Base-by-base conservation (phyloP, 2,329 filamentous ascomycete genomes). In the Colletotrichum chlorophyti region DNA sequence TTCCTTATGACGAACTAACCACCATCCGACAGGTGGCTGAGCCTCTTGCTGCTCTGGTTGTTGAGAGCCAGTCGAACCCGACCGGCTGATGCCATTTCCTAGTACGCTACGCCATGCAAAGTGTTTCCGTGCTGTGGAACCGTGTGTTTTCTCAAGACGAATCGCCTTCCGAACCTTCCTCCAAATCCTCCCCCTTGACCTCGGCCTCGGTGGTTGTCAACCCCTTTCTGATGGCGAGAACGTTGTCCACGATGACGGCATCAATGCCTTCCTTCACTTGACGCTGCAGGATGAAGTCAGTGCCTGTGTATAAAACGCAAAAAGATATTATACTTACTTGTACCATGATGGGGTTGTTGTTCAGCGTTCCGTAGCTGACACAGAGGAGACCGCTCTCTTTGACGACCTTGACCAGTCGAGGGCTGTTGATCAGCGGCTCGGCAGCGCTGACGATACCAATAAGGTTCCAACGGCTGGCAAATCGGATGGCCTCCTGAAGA, bases 191-290 rank as follows among this genome's bases (percentile, higher is more conserved):
- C 37, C 65, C 65, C 49, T 50, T 23, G n/a, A n/a, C 38, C 42
- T 52, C 46, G 11, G 34, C 31, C 27, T 70, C 60, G n/a, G 68
- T 69, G 29, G 69, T 76, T 1, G 91, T 95, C 61, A 99, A 82
- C 1, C 92, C 94, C 74, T 97, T 93, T 42, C 94, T 87, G 65
- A 99, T 97, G 35, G 91, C 91, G 26, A 98, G 83, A 3, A 99
- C 94, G 62, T 87, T 95, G 71, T 99, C 95, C 12, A 98, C 95
- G 69, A 99, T 99, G 51, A 99, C 94, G 1, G 95, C 95, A 70
- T 99, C 95, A 61, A 99, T 97, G 43, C 95, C 94, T 74, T 97
- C 91, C 52, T 91, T 91, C 9, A 96, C 91, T 87, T 99, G 95
- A 63, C 89, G 79, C 88, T 93, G 70, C 64, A 65, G 47, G 63